phyloP scores from a whole-genome alignment of 208 protist species.

The Herpetomonas tarakana region DNA sequence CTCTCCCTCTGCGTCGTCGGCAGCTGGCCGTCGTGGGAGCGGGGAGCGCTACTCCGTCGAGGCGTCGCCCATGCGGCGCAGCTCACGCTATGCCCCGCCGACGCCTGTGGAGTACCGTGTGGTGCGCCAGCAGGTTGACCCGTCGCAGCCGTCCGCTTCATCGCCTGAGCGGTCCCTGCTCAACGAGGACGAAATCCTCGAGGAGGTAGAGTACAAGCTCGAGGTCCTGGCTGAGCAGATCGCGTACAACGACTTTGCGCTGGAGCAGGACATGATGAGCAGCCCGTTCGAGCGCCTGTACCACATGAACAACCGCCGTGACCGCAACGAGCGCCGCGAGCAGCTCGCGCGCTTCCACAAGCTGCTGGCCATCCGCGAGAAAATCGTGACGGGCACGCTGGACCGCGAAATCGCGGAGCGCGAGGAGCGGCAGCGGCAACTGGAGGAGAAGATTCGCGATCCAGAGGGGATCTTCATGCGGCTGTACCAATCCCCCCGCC shows the following conservation, averaged over 20 bases:
- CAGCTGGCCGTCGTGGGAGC: too few relatives aligned
- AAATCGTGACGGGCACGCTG: conserved; percentile 44
- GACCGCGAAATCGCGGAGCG: conserved; percentile 30
- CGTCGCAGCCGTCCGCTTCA: conserved; percentile 1
- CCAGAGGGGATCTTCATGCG: conserved; percentile 57
- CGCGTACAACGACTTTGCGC: conserved; percentile 17
- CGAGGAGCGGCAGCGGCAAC: conserved; percentile 26
- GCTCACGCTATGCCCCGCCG: background rate
- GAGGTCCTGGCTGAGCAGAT: conserved; percentile 37
- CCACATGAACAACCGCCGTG: conserved; percentile 79
- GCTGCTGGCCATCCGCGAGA: conserved; percentile 46
- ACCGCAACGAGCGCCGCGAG: conserved; percentile 56
- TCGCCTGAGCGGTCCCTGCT: background rate
- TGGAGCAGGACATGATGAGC: conserved; percentile 39
- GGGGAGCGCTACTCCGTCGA: background rate
- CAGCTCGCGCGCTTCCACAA: conserved; percentile 44
- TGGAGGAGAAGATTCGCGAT: conserved; percentile 32
- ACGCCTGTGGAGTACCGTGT: conserved; percentile 3
- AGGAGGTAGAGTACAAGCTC: conserved; percentile 46
- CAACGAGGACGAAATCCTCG: conserved; percentile 33
- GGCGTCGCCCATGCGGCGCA: conserved; percentile 6
- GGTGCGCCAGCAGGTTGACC: background rate
- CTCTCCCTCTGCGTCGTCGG: background rate
- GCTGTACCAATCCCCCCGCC: conserved; percentile 36
- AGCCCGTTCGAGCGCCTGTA: conserved; percentile 72